Conservation (phyloP, 306 rosid genomes). For the Quercus suber region DNA sequence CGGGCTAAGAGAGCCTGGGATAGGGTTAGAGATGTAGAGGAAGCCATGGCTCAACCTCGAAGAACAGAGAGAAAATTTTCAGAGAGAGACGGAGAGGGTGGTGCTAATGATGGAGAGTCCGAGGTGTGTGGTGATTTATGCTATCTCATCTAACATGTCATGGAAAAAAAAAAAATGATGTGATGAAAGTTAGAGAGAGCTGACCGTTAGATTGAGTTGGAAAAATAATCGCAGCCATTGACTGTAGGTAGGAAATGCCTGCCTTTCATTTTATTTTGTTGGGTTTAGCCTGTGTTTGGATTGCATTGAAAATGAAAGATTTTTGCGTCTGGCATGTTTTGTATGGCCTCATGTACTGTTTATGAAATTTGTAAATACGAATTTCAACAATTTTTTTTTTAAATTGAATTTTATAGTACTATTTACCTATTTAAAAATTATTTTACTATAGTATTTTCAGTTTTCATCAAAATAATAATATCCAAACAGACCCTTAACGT, state of each 20-base stretch:
- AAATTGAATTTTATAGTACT: too few species aligned
- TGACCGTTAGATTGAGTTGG: constrained; percentile 39
- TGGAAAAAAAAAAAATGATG: background rate
- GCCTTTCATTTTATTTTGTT: constrained; percentile 34
- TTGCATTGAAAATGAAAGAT: too few species aligned
- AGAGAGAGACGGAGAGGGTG: background rate
- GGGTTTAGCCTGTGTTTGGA: too few species aligned
- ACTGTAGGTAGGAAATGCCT: constrained; percentile 46
- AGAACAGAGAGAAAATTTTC: background rate
- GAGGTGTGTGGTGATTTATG: constrained; percentile 21
- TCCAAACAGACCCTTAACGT: too few species aligned
- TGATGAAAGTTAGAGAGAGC: constrained; percentile 31
- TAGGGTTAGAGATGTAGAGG: constrained; percentile 71
- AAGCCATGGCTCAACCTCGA: constrained; percentile 50
- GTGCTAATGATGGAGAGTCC: background rate
- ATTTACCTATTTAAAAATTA: too few species aligned
- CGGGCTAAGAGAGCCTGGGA: constrained; percentile 70
- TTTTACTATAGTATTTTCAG: too few species aligned
- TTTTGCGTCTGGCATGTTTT: too few species aligned
- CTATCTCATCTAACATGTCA: constrained; percentile 25
- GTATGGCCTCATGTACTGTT: too few species aligned
- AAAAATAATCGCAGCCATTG: constrained; percentile 32
- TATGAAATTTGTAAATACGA: fast-evolving
- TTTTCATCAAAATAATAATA: too few species aligned
- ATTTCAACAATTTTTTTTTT: too few species aligned